Evolutionary conservation across 2,329 filamentous ascomycete species (phyloP).

Genomic region (Penicillium glabrum): DNA sequence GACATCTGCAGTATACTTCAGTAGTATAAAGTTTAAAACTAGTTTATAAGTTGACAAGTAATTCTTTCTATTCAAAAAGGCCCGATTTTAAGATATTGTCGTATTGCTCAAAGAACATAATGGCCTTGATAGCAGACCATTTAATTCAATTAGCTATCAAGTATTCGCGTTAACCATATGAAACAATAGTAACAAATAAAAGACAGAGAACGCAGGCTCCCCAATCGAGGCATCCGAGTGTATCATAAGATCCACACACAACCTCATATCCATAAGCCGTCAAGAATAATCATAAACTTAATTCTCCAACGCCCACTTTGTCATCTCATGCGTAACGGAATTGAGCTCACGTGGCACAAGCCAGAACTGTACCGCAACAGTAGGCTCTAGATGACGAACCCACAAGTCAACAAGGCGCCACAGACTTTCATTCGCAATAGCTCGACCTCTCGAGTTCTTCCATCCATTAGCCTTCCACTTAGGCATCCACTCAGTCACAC

Average conservation of each 20-base stretch:
- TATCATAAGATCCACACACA: neutral
- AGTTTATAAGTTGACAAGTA: too few relatives aligned
- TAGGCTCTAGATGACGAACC: neutral
- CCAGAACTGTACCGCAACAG: constrained; percentile 4
- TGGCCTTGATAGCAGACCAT: too few relatives aligned
- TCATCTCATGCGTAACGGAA: neutral
- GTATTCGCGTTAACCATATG: too few relatives aligned
- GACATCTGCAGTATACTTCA: neutral
- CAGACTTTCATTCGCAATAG: constrained; percentile 22
- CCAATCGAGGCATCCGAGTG: neutral
- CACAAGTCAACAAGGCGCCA: constrained; percentile 13
- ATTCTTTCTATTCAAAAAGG: too few relatives aligned
- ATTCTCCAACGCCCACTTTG: neutral
- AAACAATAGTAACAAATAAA: too few relatives aligned
- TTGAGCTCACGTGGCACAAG: constrained; percentile 1
- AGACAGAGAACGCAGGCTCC: neutral
- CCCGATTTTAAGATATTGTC: too few relatives aligned
- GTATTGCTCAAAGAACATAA: too few relatives aligned
- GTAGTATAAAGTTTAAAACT: too few relatives aligned
- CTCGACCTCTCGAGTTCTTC: constrained; percentile 21
- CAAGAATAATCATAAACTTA: neutral
- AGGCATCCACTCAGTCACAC: constrained; percentile 30
- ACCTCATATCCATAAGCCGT: too few relatives aligned
- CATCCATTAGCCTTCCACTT: constrained; percentile 34
- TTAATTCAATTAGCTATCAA: too few relatives aligned